Base-by-base conservation (phyloP, 345 rosid species). In the Euphorbia lathyris region DNA sequence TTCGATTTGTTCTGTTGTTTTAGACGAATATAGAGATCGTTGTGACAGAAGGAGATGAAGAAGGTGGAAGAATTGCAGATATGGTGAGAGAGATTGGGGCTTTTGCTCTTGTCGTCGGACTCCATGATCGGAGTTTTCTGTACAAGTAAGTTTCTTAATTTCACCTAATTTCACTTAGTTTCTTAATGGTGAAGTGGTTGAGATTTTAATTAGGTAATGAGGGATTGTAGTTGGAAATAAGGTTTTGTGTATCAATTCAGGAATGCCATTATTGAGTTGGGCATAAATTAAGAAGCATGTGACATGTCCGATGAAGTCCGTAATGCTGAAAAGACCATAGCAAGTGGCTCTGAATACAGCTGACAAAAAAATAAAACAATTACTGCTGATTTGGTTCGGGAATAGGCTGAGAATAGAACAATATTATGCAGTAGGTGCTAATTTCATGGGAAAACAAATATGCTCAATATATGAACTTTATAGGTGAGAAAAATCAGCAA, bases 71-170 rank as follows among this genome's bases (percentile, higher is more conserved):
- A 82, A 88, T 94, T 27, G 84, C 83, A 23, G 77, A 85, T 20
- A 73, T 83, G 63, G 92, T 89, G n/a, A 78, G 91, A 67, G 90
- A 89, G 77, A 86, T 87, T 58, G 94, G 94, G 65, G 94, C 98
- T 22, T 86, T 85, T n/a, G 80, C 83, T 16, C 88, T 93, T 64
- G 92, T 93, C 51, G 86, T 89, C 55, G 98, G 98, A 34, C 96
- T 94, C 76, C 98, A 94, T 81, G 86, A 84, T 11, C 82, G 78
- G 34, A 94, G 98, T 85, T 94, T 94, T 74, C 90, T 94, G n/a
- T 82, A 94, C 90, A 91, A 67, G 98, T 88, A 75, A 82, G 86
- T 69, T 70, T 14, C 2, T 36, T n/a, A n/a, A n/a, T n/a, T n/a
- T n/a, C n/a, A n/a, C n/a, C n/a, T n/a, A n/a, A n/a, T n/a, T n/a